A percentile compares a stretch with the other conserved stretches of the same genome.
These are phyloP conservation scores for Aspergillus chevalieri DNA, from an alignment of 2,329 filamentous ascomycete species.

Conservation along the genomic window DNA sequence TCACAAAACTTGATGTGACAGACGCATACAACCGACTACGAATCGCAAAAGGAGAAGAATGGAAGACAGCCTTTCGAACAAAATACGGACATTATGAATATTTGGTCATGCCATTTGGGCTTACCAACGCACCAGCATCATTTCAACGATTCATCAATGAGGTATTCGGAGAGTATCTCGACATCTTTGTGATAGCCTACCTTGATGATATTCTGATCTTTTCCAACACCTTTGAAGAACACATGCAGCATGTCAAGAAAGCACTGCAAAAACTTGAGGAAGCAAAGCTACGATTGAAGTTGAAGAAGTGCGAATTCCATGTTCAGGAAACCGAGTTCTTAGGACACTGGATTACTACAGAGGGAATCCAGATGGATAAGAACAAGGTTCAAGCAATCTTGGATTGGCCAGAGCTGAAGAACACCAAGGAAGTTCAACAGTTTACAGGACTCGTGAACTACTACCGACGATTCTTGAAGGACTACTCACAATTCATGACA, in stretches of 20 bases:
- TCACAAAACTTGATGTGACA: constrained; percentile 19
- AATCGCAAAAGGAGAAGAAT: constrained; percentile 10
- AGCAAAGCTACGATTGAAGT: background rate
- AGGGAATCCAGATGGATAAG: no score
- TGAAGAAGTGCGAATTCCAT: background rate
- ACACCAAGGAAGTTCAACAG: background rate
- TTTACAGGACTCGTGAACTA: background rate
- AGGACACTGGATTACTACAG: background rate
- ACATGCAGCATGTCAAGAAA: background rate
- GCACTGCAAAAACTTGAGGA: background rate
- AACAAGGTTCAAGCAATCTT: no score
- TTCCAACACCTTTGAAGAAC: background rate
- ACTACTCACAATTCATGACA: background rate
- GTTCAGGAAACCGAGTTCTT: background rate
- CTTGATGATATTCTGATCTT: background rate
- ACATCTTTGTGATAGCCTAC: background rate
- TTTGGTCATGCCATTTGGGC: constrained; percentile 17
- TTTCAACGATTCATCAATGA: constrained; percentile 3
- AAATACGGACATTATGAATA: constrained; percentile 19
- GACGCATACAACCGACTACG: constrained; percentile 15
- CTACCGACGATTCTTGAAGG: background rate
- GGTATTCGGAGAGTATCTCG: background rate
- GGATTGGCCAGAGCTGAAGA: no score
- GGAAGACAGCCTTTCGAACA: constrained; percentile 6
- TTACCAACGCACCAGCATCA: constrained; percentile 12